phyloP scores from a whole-genome alignment of 1,284 basidiomycete species.

The Ganoderma meredithae region DNA sequence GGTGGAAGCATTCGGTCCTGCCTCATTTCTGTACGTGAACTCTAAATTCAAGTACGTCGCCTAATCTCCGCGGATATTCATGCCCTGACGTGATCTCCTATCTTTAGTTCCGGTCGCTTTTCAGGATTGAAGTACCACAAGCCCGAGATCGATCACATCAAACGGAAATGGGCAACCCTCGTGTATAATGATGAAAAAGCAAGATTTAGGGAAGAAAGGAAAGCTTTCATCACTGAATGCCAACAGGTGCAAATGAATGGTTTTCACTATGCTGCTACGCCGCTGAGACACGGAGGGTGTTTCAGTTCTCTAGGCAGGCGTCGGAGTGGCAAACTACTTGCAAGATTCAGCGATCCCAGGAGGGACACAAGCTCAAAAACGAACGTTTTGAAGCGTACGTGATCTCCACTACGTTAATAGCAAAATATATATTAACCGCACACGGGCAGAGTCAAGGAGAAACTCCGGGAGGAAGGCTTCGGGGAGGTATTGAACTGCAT shows the following conservation, averaged over 20 bases:
- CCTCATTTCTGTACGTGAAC: background rate
- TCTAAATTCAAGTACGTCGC: background rate
- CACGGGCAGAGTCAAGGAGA: background rate
- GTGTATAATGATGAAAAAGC: background rate
- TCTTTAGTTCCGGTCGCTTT: background rate
- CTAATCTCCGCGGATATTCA: background rate
- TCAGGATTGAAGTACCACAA: background rate
- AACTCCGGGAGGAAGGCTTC: conserved; percentile 15
- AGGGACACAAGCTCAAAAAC: background rate
- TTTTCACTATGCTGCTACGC: background rate
- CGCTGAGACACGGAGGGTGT: background rate
- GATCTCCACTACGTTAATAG: background rate
- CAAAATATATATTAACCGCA: background rate
- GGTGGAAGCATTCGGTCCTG: background rate
- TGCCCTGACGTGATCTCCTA: background rate
- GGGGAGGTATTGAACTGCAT: conserved; percentile 9
- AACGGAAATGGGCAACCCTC: background rate
- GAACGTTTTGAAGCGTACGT: conserved; percentile 14
- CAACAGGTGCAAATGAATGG: conserved; percentile 6
- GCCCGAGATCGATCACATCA: conserved; percentile 2
- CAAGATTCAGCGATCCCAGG: background rate
- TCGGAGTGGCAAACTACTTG: background rate
- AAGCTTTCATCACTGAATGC: background rate
- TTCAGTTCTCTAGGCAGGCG: background rate
- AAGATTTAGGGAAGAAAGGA: conserved; percentile 2